Evolutionary conservation across 2,329 filamentous ascomycete genomes (phyloP), one percentile per base, ranked within the genome.

Genomic region (Rugonectria rugulosa): DNA sequence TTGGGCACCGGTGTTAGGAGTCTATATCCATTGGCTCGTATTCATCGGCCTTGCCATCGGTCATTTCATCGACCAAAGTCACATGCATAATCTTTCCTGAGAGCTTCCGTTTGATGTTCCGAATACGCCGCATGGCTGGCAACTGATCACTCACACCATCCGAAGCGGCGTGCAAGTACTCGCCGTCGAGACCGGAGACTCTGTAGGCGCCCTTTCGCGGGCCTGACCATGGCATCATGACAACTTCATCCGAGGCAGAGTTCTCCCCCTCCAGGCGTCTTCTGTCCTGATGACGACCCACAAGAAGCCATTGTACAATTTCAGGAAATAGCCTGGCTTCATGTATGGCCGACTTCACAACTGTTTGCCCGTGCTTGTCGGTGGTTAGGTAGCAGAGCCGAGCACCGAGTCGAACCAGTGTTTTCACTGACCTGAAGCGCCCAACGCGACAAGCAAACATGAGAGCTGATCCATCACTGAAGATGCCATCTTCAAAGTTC

Each of bases 371-470:
- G 21, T 45, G 45, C 14, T 14, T 53, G 6, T 60, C 60, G 0
- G 15, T 53, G 3, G 36, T 14, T 6, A 49, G 19, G 8, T 68
- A 68, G 6, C 57, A 37, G 6, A 65, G 44, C 6, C 47, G 53
- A 10, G 65, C 65, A 2, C 63, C 63, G 5, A 21, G 20, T 2
- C 48, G 57, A 5, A 68, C 53, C 10, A 68, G 60, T 5, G 57
- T 5, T 34, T 68, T 60, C 54, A 67, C 65, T 7, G 51, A 53
- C 2, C 40, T 21, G 1, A 54, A 32, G 1, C 54, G 53, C 0
- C 62, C 65, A 3, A 65, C 50, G 4, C 29, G 34, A 15, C 53
- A 56, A 11, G 65, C 65, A 40, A 55, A 61, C 63, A 68, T 66
- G 44, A 68, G 44, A 0, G 57, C 53, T 5, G 65, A 63, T 2